Evolutionary conservation across 2,329 filamentous ascomycete species (phyloP).

Genomic region (Microsporum canis): DNA sequence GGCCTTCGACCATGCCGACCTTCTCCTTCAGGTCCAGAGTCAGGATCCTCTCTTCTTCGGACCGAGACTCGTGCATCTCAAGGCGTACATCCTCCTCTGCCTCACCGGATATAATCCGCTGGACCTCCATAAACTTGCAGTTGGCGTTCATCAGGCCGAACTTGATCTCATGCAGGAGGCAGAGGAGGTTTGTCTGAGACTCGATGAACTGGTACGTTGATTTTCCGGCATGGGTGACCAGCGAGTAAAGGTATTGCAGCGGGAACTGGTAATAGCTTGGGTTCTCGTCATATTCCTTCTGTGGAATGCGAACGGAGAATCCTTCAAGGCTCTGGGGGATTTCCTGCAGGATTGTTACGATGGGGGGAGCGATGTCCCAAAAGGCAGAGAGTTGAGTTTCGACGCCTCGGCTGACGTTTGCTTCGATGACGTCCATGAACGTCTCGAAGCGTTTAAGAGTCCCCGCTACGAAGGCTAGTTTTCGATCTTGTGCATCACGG

Average conservation of each 20-base stretch:
- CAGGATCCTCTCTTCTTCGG: slow-evolving; percentile 57
- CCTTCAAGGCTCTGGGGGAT: slow-evolving; percentile 49
- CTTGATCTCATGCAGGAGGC: slow-evolving; percentile 80
- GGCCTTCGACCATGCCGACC: slow-evolving; percentile 77
- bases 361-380: slow-evolving; percentile 88
- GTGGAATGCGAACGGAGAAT: slow-evolving; percentile 67
- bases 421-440: slow-evolving; percentile 68
- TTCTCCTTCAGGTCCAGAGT: slow-evolving; percentile 89
- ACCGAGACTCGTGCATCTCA: slow-evolving; percentile 47
- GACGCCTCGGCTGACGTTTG: slow-evolving; percentile 75
- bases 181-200: slow-evolving; percentile 80
- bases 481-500: slow-evolving; percentile 62
- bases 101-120: slow-evolving; percentile 42
- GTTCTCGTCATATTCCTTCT: slow-evolving; percentile 72
- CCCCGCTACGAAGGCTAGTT: slow-evolving; percentile 58
- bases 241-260: slow-evolving; percentile 76
- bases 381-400: slow-evolving; percentile 88
- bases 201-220: slow-evolving; percentile 96
- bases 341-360: slow-evolving; percentile 66
- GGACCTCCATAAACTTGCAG: slow-evolving; percentile 55
- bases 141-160: slow-evolving; percentile 62
- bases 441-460: slow-evolving; percentile 61
- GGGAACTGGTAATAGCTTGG: slow-evolving; percentile 69
- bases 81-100: slow-evolving; percentile 32
- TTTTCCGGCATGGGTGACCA: slow-evolving; percentile 79